Evolutionary conservation across 2,329 filamentous ascomycete genomes (phyloP), one percentile per base, ranked within the genome.

Genomic region (Cladophialophora bantiana): DNA sequence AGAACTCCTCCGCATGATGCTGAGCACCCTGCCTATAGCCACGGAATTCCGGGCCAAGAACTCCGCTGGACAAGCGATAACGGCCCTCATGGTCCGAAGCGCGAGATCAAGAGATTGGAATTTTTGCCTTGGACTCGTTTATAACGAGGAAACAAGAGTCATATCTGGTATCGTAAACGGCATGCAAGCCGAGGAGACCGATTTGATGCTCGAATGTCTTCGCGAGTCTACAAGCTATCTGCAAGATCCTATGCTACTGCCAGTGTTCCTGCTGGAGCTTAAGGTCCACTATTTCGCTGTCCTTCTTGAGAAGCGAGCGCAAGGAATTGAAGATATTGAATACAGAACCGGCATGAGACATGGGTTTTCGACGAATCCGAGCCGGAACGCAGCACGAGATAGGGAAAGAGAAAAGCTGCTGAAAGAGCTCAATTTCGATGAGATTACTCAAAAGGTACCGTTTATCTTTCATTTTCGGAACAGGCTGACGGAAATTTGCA

Each of bases 71-170:
- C n/a, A 40, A n/a, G n/a, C 48, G 5, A 31, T 59, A 13, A 66
- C 53, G 1, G 66, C 59, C 31, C 32, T 68, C 10, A 68, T 68
- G 64, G 26, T 64, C n/a, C 36, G 66, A 48, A 62, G 59, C 26
- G 66, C 58, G 13, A 59, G 66, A 64, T 68, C 66, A 15, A 60
- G 66, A 31, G 66, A 68, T 26, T 68, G 66, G 66, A 68, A 66
- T 42, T 68, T 66, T 59, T 68, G 66, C 32, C 42, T 68, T 18
- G 66, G 40, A 7, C 45, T 68, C 13, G 59, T 62, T 7, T 57
- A 66, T 35, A 57, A 66, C 53, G 54, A 42, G 26, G 54, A 54
- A 10, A 63, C 52, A 4, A 31, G 58, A 12, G 34, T 36, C 10
- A 58, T 57, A 13, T 34, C 35, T 9, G 66, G 32, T 18, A 59